A percentile compares a stretch with the other conserved stretches of the same genome.
phyloP scores from a whole-genome alignment of 768 basidiomycete species.

The Gymnopilus junonius region DNA sequence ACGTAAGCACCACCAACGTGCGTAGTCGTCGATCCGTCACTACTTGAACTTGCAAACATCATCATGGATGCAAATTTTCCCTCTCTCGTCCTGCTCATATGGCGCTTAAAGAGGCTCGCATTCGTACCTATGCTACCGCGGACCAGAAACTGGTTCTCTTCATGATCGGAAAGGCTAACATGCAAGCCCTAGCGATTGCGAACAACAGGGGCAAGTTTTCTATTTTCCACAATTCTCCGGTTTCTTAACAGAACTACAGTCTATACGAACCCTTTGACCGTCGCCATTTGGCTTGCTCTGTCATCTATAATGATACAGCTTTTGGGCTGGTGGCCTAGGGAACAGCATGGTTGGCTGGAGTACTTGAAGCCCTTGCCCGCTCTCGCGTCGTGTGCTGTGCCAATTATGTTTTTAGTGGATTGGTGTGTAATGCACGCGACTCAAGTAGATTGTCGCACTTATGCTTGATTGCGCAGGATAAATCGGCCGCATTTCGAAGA shows the following conservation, averaged over 20 bases:
- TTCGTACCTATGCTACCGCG: conserved; percentile 52
- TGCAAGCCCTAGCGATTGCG: conserved; percentile 71
- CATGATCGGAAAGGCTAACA: conserved; percentile 62
- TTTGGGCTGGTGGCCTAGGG: conserved; percentile 72
- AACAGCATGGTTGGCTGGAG: conserved; percentile 44
- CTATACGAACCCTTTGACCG: conserved; percentile 59
- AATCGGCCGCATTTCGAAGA: conserved; percentile 74
- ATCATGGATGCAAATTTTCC: conserved; percentile 5
- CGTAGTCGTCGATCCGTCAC: conserved; percentile 4
- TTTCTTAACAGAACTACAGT: conserved; percentile 35
- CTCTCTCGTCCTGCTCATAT: conserved; percentile 24
- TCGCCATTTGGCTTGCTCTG: conserved; percentile 64
- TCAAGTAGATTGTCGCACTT: not conserved
- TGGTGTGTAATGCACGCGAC: conserved; percentile 50
- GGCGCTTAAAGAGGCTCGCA: conserved; percentile 47
- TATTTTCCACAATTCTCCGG: not conserved
- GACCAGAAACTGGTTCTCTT: conserved; percentile 71
- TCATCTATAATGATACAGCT: conserved; percentile 61
- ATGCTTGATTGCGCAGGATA: conserved; percentile 46
- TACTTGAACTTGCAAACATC: not conserved
- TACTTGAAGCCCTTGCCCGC: conserved; percentile 68
- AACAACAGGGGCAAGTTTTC: conserved; percentile 57
- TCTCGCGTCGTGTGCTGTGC: conserved; percentile 65
- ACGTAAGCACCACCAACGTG: conserved; percentile 13
- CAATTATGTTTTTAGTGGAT: conserved; percentile 68